Percentiles rank a stretch among this genome's conserved stretches.
phyloP scores from a whole-genome alignment of 2,329 filamentous ascomycete genomes.

The Tolypocladium tropicale region DNA sequence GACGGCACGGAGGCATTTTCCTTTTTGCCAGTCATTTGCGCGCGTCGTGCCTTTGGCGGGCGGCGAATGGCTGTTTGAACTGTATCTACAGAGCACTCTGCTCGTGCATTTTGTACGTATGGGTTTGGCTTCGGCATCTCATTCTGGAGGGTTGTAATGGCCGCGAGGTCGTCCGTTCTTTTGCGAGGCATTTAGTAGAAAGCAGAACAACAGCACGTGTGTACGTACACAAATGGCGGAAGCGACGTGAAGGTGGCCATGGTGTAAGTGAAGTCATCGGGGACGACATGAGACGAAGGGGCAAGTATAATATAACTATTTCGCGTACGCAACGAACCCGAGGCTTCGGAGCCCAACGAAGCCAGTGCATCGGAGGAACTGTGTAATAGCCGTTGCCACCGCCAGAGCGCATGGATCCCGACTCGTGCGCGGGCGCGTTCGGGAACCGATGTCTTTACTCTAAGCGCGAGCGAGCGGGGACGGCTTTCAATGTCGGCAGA shows the following conservation, averaged over 20 bases:
- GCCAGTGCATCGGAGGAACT: no score
- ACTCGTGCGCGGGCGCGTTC: no score
- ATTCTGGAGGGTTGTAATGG: background rate
- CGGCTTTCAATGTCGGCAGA: background rate
- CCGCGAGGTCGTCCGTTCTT: slow-evolving; percentile 1
- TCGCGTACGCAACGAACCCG: no score
- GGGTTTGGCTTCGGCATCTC: background rate
- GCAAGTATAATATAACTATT: no score
- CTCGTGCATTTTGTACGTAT: background rate
- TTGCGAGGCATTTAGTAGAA: background rate
- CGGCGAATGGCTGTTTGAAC: background rate
- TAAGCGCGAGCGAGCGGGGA: no score
- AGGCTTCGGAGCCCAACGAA: no score
- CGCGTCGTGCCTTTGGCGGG: background rate
- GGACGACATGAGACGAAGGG: background rate
- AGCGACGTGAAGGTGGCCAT: background rate
- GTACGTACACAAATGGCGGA: background rate
- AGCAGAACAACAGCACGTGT: background rate
- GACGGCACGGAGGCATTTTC: background rate
- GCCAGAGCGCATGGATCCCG: no score
- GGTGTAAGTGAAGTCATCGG: background rate
- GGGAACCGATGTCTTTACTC: no score
- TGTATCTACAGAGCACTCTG: background rate
- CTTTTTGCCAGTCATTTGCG: background rate
- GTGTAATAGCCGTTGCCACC: no score